Evolutionary conservation across 140 eudicot species (phyloP), one percentile per base, ranked within the genome.

Genomic region (Ambrosia hybrid): DNA sequence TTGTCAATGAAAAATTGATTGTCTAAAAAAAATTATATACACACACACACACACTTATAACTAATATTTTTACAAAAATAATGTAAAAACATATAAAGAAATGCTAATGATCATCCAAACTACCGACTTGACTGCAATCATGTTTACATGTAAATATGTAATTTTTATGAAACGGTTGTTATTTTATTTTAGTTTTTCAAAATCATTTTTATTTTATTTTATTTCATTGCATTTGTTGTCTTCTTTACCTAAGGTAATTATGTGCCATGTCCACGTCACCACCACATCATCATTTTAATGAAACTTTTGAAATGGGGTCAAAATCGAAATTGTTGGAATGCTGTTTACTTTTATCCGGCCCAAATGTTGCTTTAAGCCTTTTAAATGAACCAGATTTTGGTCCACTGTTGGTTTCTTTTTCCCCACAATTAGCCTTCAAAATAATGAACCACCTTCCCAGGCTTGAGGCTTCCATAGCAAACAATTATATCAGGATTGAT

Each of bases 401-500:
- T 39, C 37, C 34, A 39, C 70, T 15, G 37, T 3, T 41, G 53
- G 7, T 65, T 62, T 41, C 7, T 9, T 43, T 15, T 8, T 30
- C 2, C 34, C 0, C 34, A 30, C 34, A 30, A 30, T 43, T 72
- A 4, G 66, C 38, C 5, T 11, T 48, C 26, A 73, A 26, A 61
- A 12, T 26, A 58, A 26, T 69, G 9, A 52, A 71, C 14, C 2
- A 1, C 2, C 34, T 30, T 30, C 34, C 34, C 34, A 30, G 2
- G 2, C 34, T 30, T 30, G 2, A 2, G 34, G 34, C 26, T 30
- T 30, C 34, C 34, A 30, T 30, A 2, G 2, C 34, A 78, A 73
- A 83, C 85, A 46, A 76, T 70, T 21, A 84, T 70, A 69, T 73
- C 77, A 65, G 80, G 77, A n/a, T 51, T 80, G 79, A 5, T 78